Base-by-base conservation (phyloP, 2,329 filamentous ascomycete species). In the Sporothrix mexicana region DNA sequence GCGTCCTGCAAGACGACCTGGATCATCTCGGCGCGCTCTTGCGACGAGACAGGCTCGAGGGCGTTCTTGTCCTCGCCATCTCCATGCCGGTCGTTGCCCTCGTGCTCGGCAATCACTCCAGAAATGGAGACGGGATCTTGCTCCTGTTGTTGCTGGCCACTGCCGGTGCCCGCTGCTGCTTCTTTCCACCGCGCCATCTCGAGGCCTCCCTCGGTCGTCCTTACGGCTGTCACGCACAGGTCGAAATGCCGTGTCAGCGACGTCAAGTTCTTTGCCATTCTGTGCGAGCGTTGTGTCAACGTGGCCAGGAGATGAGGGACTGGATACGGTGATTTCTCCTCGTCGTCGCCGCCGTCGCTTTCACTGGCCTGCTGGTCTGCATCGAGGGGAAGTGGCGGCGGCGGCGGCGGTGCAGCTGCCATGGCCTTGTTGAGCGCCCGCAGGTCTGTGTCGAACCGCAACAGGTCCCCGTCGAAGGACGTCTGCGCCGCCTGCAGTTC, bases 221-320 rank as follows among this genome's bases (percentile, higher is more conserved):
- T 93, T 59, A 98, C 91, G 0, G 95, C 95, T 0, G 92, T 95
- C 15, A 97, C 93, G 80, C 95, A 98, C 76, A 97, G 89, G 80
- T 98, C 95, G 79, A 97, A 98, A 82, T 98, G 95, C 36, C 88
- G 89, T 8, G 94, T 94, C 3, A 98, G 84, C 0, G 92, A 94
- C 72, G 93, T 88, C 1, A 98, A 88, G 5, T 94, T 87, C 73
- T 91, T 87, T 5, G 95, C 95, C 90, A 97, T 95, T 77, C 91
- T 90, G 75, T 93, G 90, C 0, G 95, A 95, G 76, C 95, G 90
- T 15, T 85, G 85, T 75, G 95, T 90, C 49, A 97, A 86, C 2
- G 85, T 84, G 43, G 86, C 83, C n/a, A 93, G 83, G 57, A 90
- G 83, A 4, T 85, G 82, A 2, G 86, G 82, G 61, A 90, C 84